A percentile compares a stretch with the other conserved stretches of the same genome.
These are phyloP conservation scores for Tuber magnatum DNA, from an alignment of 495 filamentous ascomycete genomes.

Conservation along the genomic window DNA sequence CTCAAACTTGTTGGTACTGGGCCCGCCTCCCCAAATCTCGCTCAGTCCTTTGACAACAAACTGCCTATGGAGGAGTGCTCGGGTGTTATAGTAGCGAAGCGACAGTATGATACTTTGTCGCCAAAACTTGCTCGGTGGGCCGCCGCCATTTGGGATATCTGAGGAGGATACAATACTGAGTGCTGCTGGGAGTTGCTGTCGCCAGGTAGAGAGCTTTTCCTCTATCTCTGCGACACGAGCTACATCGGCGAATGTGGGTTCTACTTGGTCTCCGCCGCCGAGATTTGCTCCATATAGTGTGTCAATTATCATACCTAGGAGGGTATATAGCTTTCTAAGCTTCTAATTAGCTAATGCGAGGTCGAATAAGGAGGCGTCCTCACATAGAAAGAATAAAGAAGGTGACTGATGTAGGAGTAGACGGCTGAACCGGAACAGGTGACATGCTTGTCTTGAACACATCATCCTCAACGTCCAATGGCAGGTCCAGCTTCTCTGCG, in stretches of 20 bases:
- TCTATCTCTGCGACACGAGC: conserved; percentile 38
- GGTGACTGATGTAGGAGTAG: conserved; percentile 26
- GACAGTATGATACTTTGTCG: conserved; percentile 42
- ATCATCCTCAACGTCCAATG: conserved; percentile 38
- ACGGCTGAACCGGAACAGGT: conserved; percentile 24
- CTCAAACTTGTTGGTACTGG: conserved; percentile 39
- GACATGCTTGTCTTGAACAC: conserved; percentile 25
- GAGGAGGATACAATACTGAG: conserved; percentile 32
- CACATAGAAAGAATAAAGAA: conserved; percentile 44
- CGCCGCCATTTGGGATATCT: conserved; percentile 37
- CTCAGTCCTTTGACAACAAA: conserved; percentile 42
- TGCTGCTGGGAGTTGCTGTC: conserved; percentile 28
- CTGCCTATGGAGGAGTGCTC: conserved; percentile 44
- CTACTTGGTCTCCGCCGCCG: conserved; percentile 40
- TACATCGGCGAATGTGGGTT: conserved; percentile 38
- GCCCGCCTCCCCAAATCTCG: conserved; percentile 38
- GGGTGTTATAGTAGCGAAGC: conserved; percentile 43
- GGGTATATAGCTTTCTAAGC: conserved; percentile 36
- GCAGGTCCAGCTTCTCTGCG: conserved; percentile 44
- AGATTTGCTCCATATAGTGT: conserved; percentile 45
- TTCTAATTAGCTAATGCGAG: background rate
- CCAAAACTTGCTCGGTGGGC: conserved; percentile 40
- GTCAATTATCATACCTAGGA: conserved; percentile 43
- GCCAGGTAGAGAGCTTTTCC: conserved; percentile 35
- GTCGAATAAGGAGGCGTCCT: background rate